Conservation (phyloP, 164 flowering plant genomes). For the Piper longum region DNA sequence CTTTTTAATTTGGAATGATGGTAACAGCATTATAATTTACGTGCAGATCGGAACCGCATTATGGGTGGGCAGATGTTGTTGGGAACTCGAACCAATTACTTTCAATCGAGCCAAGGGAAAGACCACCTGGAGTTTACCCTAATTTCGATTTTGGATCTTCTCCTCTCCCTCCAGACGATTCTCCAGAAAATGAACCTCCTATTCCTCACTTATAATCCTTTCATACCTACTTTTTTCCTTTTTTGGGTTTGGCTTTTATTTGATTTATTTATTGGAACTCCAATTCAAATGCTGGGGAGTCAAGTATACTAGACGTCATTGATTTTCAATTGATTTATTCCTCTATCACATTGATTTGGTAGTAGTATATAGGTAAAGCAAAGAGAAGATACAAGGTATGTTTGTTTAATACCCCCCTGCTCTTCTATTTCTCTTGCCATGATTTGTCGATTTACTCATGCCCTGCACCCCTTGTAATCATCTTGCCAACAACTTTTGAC, state of each 20-base stretch:
- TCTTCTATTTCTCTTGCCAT: too few species aligned
- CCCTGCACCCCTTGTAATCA: too few species aligned
- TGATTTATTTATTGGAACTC: conserved; percentile 5
- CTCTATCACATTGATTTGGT: neutral
- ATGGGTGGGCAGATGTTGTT: conserved; percentile 98
- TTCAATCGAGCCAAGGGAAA: conserved; percentile 63
- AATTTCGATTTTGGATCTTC: conserved; percentile 52
- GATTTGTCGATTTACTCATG: too few species aligned
- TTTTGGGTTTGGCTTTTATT: conserved; percentile 2
- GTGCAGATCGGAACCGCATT: conserved; percentile 89
- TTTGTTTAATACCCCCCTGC: too few species aligned
- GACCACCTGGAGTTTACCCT: conserved; percentile 80
- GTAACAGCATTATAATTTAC: conserved; percentile 1
- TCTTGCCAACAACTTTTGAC: too few species aligned
- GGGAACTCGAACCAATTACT: conserved; percentile 88
- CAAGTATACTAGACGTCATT: conserved; percentile 2
- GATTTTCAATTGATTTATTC: conserved; percentile 32
- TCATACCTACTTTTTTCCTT: neutral
- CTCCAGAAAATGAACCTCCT: conserved; percentile 17
- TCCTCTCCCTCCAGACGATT: conserved; percentile 29
- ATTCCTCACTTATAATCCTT: conserved; percentile 11
- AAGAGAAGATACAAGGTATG: too few species aligned
- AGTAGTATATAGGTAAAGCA: neutral
- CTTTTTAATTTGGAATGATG: neutral
- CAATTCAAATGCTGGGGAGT: neutral